phyloP scores from a whole-genome alignment of 371 early-diverging fungal genomes.

The Mucor velutinosus region DNA sequence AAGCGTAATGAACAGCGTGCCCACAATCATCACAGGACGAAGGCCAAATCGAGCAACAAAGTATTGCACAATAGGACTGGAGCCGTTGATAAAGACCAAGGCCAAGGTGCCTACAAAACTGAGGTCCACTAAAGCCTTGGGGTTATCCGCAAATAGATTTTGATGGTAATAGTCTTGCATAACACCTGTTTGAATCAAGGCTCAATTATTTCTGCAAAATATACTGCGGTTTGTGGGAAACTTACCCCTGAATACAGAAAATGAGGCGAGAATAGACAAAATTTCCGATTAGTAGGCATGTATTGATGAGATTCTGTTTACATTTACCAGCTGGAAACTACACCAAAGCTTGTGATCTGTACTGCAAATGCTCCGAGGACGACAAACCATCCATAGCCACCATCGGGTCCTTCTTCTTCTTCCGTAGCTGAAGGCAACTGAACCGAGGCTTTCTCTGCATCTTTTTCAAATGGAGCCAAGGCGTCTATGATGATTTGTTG shows the following conservation, averaged over 20 bases:
- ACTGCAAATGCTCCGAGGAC: slow-evolving; percentile 59
- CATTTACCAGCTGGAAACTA: slow-evolving; percentile 31
- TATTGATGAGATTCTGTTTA: slow-evolving; percentile 4
- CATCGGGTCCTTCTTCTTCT: slow-evolving; percentile 46
- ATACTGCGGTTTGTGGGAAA: no score
- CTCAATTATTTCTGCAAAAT: no score
- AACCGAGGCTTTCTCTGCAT: neutral
- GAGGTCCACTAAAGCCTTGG: slow-evolving; percentile 27
- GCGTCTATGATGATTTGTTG: neutral
- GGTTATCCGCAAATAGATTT: slow-evolving; percentile 18
- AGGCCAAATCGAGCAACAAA: slow-evolving; percentile 27
- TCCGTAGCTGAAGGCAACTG: neutral
- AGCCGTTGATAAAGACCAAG: slow-evolving; percentile 30
- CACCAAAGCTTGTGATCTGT: slow-evolving; percentile 61
- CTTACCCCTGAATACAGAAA: no score
- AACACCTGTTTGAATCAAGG: slow-evolving; percentile 25
- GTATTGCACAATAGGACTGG: slow-evolving; percentile 38
- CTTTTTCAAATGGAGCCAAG: neutral
- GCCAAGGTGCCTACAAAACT: slow-evolving; percentile 46
- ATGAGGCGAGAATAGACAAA: neutral
- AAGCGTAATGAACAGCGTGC: slow-evolving; percentile 23
- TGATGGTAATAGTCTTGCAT: slow-evolving; percentile 34
- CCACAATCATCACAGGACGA: slow-evolving; percentile 26
- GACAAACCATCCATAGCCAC: slow-evolving; percentile 63
- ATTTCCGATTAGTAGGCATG: neutral